Evolutionary conservation across 2,329 filamentous ascomycete genomes (phyloP), one percentile per base, ranked within the genome.

Genomic region (Mycogone perniciosa): DNA sequence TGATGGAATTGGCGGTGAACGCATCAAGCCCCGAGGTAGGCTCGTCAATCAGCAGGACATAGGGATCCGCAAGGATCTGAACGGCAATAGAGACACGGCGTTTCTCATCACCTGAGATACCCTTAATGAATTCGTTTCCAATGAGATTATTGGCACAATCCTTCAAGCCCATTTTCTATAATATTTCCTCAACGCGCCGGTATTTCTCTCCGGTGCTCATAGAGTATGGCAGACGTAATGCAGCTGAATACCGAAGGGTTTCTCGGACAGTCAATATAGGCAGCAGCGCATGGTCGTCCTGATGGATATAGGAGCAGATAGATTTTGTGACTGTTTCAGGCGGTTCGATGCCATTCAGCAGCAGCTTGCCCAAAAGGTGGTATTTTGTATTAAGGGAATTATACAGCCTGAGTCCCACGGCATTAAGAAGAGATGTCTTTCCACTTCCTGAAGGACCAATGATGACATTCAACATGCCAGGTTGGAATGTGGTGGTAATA

Each of bases 361-460:
- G 76, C 64, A 91, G 77, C 42, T 73, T 76, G 0, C 87, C 87
- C 5, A 72, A 73, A 3, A 79, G 71, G 4, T 70, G 73, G 59
- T 90, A 90, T 49, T 74, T 76, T 0, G 82, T 88, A 2, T 76
- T 73, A 3, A 82, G 57, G 1, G 79, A 81, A 50, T 80, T 81
- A 29, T 81, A 79, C 4, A 90, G 68, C 11, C 87, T 75, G 3
- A 82, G 70, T 1, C 87, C 85, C 77, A 91, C 86, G 1, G 83
- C 76, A 60, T 88, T 89, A 7, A 90, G 72, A 1, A 89, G 71
- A 0, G 84, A 86, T 0, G 86, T 89, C 64, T 91, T 91, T 1
- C 87, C 87, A 42, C 81, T 85, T 0, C 87, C 87, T 0, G 85
- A 89, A 0, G 87, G 87, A 0, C 87, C 87, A 85, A 90, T 89